A percentile compares a stretch with the other conserved stretches of the same genome.
Evolutionary conservation across 176 grass and related monocot genomes (phyloP).

Genomic region (Alopecurus myosuroides): DNA sequence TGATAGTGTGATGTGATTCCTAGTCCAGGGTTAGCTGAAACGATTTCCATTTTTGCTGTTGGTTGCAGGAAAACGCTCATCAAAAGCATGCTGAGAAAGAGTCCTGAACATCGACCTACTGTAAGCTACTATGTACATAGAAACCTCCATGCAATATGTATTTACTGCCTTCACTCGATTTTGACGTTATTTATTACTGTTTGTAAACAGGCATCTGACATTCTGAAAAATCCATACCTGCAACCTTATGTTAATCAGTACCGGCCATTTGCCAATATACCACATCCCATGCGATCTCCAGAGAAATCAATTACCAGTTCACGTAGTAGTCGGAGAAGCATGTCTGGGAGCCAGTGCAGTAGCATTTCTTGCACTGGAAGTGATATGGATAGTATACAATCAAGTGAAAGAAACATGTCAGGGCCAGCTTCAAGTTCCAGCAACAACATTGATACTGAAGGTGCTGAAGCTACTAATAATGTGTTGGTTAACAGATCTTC

Average conservation of each 20-base stretch:
- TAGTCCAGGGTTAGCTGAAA: constrained; percentile 3
- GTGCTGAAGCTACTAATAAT: constrained; percentile 34
- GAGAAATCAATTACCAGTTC: constrained; percentile 54
- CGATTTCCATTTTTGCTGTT: constrained; percentile 1
- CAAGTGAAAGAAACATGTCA: constrained; percentile 52
- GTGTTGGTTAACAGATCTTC: background rate
- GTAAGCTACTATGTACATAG: constrained; percentile 57
- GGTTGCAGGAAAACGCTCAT: constrained; percentile 83
- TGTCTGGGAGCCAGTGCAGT: constrained; percentile 80
- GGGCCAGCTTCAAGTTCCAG: constrained; percentile 41
- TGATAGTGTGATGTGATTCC: background rate
- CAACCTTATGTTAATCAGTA: constrained; percentile 71
- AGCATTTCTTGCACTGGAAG: constrained; percentile 81
- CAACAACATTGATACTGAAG: constrained; percentile 34
- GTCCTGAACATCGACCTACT: constrained; percentile 89
- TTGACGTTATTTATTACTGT: constrained; percentile 17
- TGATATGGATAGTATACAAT: constrained; percentile 81
- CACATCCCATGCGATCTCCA: constrained; percentile 28
- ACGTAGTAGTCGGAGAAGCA: constrained; percentile 51
- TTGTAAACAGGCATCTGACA: constrained; percentile 80
- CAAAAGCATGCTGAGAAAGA: constrained; percentile 98
- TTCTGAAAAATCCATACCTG: constrained; percentile 76
- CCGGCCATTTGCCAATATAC: constrained; percentile 40
- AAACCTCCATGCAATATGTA: background rate
- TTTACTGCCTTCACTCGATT: constrained; percentile 18